phyloP scores from a whole-genome alignment of 495 filamentous ascomycete species.

The Gamarada debralockiae region DNA sequence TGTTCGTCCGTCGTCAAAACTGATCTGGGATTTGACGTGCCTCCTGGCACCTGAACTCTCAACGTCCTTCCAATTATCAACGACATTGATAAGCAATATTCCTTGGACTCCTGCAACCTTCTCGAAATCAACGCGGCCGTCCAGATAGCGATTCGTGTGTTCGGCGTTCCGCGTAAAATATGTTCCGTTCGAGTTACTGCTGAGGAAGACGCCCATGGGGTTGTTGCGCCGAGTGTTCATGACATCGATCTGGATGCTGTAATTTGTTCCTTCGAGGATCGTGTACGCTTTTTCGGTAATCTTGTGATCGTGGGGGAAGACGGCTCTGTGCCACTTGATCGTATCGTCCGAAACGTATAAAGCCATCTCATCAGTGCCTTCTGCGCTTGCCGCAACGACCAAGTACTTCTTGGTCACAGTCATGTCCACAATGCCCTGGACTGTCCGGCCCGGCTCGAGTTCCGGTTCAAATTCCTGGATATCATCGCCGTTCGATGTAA shows the following conservation, averaged over 20 bases:
- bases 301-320: slow-evolving; percentile 74
- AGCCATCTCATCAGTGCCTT: slow-evolving; percentile 82
- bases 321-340: slow-evolving; percentile 81
- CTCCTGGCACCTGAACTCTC: slow-evolving; percentile 42
- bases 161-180: slow-evolving; percentile 89
- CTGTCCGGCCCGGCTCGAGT: slow-evolving; percentile 64
- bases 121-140: slow-evolving; percentile 85
- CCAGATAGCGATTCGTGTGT: slow-evolving; percentile 75
- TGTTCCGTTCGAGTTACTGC: slow-evolving; percentile 93
- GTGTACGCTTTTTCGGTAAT: slow-evolving; percentile 88
- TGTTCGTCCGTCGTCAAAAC: slow-evolving; percentile 87
- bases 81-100: slow-evolving; percentile 83
- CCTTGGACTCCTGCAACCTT: slow-evolving; percentile 87
- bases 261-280: slow-evolving; percentile 88
- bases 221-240: slow-evolving; percentile 56
- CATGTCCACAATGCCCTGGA: slow-evolving; percentile 72
- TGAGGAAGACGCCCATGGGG: slow-evolving; percentile 82
- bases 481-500: slow-evolving; percentile 45
- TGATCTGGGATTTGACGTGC: slow-evolving; percentile 74
- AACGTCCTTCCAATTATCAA: slow-evolving; percentile 80
- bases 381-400: slow-evolving; percentile 73
- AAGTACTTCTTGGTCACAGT: slow-evolving; percentile 80
- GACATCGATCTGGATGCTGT: slow-evolving; percentile 96
- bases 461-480: slow-evolving; percentile 64
- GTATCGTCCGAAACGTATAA: slow-evolving; percentile 79